Base-by-base conservation (phyloP, 331 rosid genomes). In the Phaseolus coccineus region DNA sequence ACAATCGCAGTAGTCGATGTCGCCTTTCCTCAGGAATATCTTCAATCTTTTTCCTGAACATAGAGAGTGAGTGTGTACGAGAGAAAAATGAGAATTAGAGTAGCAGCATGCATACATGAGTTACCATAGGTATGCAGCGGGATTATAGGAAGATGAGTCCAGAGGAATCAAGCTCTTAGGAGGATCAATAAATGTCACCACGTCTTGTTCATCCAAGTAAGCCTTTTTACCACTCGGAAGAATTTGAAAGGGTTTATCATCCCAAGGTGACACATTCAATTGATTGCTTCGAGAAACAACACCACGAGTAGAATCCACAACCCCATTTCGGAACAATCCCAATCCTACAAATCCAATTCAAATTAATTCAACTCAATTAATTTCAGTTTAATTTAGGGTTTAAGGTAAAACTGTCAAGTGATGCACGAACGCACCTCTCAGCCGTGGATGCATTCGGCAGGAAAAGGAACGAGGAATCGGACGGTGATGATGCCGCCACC, bases 1-100 rank as follows among this genome's bases (percentile, higher is more conserved):
- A 76, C 88, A 91, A 81, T 69, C 1, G 81, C 83, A 92, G 83
- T 74, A 94, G 85, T 52, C 88, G 89, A 86, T 85, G 87, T 28
- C 95, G 96, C 84, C 97, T 90, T 86, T 91, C 93, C 81, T 85
- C 88, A 16, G 98, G 91, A 86, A 94, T 84, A 75, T 88, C 93
- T 80, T 89, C 97, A 82, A 94, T 89, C 53, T 92, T 94, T 88
- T 94, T 94, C 98, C 97, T 94, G 80, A 42, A 75, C 78, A 76
- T 39, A 37, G 27, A 3, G 25, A 47, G 39, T 3, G 73, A 27
- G 5, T 65, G 40, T 35, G 35, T 3, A 68, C 65, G 40, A 51
- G 35, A 53, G 40, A 37, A 44, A 27, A 68, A 25, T 27, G 22
- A 77, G 44, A 75, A 58, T 42, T 30, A 35, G 4, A 71, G 69